Conservation (phyloP, 2,329 filamentous ascomycete species). For the Huntiella omanensis region DNA sequence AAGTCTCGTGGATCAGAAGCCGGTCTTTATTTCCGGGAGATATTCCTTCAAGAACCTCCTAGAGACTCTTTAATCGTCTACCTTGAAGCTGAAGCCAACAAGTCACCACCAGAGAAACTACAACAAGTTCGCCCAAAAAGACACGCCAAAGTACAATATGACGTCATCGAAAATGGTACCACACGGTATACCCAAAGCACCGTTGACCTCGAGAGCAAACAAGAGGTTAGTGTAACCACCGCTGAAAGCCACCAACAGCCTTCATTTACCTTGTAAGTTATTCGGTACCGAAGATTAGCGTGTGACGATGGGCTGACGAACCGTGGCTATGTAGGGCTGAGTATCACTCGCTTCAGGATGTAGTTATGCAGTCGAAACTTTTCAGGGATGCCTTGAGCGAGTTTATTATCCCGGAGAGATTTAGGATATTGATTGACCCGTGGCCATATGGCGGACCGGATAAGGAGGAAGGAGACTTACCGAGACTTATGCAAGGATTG, state of each 20-base stretch:
- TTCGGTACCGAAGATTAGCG: background rate
- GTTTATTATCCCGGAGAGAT: conserved; percentile 25
- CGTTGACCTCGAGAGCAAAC: conserved; percentile 20
- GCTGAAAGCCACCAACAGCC: conserved; percentile 19
- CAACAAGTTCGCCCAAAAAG: conserved; percentile 20
- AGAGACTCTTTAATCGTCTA: conserved; percentile 38
- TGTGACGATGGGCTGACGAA: background rate
- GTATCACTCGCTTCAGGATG: conserved; percentile 22
- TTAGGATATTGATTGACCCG: conserved; percentile 26
- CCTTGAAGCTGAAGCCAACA: conserved; percentile 40
- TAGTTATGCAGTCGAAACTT: conserved; percentile 23
- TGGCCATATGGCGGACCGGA: conserved; percentile 47
- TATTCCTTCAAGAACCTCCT: conserved; percentile 43
- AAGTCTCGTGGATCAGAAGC: conserved; percentile 1
- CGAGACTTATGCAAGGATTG: conserved; percentile 30
- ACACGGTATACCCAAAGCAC: conserved; percentile 20
- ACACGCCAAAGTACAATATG: conserved; percentile 27
- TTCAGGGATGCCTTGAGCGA: conserved; percentile 29
- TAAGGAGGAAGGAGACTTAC: conserved; percentile 20
- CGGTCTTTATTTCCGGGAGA: conserved; percentile 32
- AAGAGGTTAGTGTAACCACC: conserved; percentile 4
- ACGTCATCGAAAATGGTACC: conserved; percentile 19
- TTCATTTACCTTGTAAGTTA: conserved; percentile 19
- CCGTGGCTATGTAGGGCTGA: conserved; percentile 18
- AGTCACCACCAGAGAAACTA: conserved; percentile 23